A percentile compares a stretch with the other conserved stretches of the same genome.
Evolutionary conservation across 73 alveolate species (phyloP).

Genomic region (Symbiodinium natans): DNA sequence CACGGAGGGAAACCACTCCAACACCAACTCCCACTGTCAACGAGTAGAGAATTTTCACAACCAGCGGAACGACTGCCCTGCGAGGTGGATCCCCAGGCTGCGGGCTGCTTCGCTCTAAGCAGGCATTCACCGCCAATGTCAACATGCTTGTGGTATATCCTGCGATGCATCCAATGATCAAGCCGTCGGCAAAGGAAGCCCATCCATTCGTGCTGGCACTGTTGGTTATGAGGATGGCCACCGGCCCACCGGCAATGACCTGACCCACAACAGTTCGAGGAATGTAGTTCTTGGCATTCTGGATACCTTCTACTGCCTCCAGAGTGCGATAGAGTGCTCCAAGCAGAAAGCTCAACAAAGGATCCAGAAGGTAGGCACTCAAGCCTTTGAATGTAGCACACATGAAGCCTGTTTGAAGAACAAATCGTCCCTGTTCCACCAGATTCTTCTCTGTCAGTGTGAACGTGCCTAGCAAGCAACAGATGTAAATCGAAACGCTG

Average conservation of each 20-base stretch:
- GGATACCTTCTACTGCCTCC: constrained; percentile 3
- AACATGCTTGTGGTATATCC: constrained; percentile 6
- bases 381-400: not conserved
- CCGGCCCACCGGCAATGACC: constrained; percentile 18
- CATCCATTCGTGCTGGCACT: constrained; percentile 19
- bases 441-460: constrained; percentile 1
- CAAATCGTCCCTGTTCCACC: constrained; percentile 12
- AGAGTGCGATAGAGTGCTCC: not conserved
- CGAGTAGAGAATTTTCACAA: not conserved
- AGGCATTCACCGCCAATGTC: not conserved
- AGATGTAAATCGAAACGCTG: not conserved
- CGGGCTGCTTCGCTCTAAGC: constrained; percentile 10
- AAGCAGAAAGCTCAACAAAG: constrained; percentile 1
- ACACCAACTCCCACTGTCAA: not conserved
- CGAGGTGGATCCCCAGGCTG: constrained; percentile 13
- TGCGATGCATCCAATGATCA: constrained; percentile 27
- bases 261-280: constrained; percentile 10
- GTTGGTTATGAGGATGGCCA: not conserved
- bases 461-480: not conserved
- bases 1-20: not conserved
- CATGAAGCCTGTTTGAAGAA: not conserved
- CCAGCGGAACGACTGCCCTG: not conserved
- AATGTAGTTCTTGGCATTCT: not conserved
- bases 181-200: constrained; percentile 25
- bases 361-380: not conserved